Conservation (phyloP, 176 grass and related monocot species). For the Secale cereale region DNA sequence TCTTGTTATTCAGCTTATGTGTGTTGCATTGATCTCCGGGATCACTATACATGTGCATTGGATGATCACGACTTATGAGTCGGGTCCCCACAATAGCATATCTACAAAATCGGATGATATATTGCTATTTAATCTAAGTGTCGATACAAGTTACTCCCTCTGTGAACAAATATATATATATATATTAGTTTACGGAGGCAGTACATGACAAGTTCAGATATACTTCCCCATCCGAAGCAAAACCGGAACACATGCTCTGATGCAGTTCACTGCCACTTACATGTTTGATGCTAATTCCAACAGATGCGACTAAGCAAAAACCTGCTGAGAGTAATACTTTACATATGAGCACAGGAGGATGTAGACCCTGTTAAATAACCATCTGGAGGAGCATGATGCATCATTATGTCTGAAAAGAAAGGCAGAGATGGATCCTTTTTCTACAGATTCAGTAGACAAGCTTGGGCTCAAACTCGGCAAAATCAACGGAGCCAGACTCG, state of each 20-base stretch:
- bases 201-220: constrained; percentile 4
- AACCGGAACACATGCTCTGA: constrained; percentile 27
- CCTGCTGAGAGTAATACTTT: constrained; percentile 34
- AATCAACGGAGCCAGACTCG: constrained; percentile 87
- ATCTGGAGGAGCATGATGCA: constrained; percentile 13
- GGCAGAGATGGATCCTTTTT: constrained; percentile 8
- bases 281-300: too few species aligned
- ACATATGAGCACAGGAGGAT: constrained; percentile 39
- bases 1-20: too few species aligned
- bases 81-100: too few species aligned
- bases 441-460: constrained; percentile 77
- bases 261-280: constrained; percentile 26
- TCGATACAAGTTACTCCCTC: constrained; percentile 7
- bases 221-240: constrained; percentile 17
- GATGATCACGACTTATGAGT: too few species aligned
- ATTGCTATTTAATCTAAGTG: constrained; percentile 23
- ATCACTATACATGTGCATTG: too few species aligned
- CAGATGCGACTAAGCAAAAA: constrained; percentile 9
- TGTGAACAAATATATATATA: too few species aligned
- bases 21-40: too few species aligned
- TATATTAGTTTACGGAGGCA: too few species aligned
- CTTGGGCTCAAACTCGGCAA: constrained; percentile 85
- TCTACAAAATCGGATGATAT: not conserved
- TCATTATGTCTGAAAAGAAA: constrained; percentile 19
- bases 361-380: constrained; percentile 23